Conservation (phyloP, 2,329 filamentous ascomycete genomes). For the Pyricularia pennisetigena region DNA sequence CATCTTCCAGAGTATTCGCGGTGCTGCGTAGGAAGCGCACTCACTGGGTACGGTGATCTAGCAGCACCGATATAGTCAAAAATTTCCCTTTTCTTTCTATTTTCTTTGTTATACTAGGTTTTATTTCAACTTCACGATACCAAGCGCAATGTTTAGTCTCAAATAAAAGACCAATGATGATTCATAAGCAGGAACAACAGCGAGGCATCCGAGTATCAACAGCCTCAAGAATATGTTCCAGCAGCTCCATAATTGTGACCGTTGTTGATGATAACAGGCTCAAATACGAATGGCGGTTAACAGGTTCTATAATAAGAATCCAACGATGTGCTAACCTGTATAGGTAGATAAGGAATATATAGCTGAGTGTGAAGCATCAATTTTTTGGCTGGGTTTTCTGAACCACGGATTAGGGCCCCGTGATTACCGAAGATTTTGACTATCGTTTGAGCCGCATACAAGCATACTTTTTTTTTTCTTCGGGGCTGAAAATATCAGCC, state of each 20-base stretch:
- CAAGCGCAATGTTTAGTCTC: neutral
- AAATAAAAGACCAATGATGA: neutral
- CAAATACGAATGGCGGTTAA: neutral
- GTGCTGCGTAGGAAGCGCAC: neutral
- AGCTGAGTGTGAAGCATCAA: no score
- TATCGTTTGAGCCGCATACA: neutral
- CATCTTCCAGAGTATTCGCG: no score
- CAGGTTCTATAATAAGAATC: neutral
- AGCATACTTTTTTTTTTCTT: neutral
- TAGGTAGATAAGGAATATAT: neutral
- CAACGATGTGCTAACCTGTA: neutral
- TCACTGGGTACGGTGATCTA: neutral
- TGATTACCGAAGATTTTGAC: neutral
- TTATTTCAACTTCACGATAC: neutral
- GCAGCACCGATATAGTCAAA: neutral
- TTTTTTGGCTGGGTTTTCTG: neutral
- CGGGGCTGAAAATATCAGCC: no score
- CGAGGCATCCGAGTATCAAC: neutral
- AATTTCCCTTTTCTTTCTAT: neutral
- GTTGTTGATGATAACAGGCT: neutral
- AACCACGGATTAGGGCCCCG: neutral
- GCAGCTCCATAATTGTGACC: neutral
- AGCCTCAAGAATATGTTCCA: neutral
- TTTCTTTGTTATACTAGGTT: neutral
- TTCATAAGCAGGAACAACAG: neutral